Percentiles rank a stretch among this genome's conserved stretches.
Conservation (phyloP, 2,329 filamentous ascomycete species). For the Phoma sp. region DNA sequence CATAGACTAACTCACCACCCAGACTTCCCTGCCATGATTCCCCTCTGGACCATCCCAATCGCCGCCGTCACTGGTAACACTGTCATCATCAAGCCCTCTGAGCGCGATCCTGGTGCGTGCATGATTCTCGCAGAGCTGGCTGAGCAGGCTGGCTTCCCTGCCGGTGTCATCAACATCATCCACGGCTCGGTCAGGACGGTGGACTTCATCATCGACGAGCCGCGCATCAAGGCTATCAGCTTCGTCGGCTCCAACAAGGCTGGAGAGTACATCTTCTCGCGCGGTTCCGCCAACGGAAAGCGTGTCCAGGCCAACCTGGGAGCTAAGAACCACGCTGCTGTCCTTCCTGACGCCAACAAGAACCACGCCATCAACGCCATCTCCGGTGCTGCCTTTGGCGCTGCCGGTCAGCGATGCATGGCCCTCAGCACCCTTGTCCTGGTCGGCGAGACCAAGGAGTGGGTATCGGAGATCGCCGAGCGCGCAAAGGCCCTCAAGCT, state of each 20-base stretch:
- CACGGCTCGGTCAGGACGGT: constrained; percentile 82
- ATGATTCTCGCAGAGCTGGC: constrained; percentile 86
- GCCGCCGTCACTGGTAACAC: constrained; percentile 86
- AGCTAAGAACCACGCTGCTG: constrained; percentile 86
- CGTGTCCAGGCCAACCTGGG: constrained; percentile 87
- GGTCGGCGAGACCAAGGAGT: constrained; percentile 83
- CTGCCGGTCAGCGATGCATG: constrained; percentile 87
- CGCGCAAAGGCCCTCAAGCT: constrained; percentile 75
- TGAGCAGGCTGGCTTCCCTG: constrained; percentile 80
- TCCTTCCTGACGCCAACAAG: constrained; percentile 87
- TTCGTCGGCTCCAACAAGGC: constrained; percentile 90
- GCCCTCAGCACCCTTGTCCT: constrained; percentile 82
- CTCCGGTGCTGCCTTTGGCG: constrained; percentile 82
- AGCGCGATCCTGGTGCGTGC: constrained; percentile 81
- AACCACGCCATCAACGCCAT: constrained; percentile 88
- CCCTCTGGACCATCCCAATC: constrained; percentile 87
- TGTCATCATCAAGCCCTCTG: constrained; percentile 82
- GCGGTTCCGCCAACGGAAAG: constrained; percentile 84
- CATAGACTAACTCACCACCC: constrained; percentile 29
- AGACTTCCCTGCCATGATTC: constrained; percentile 94
- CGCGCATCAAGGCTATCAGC: constrained; percentile 82
- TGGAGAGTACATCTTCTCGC: constrained; percentile 82
- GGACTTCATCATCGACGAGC: constrained; percentile 85
- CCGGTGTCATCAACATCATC: constrained; percentile 82
- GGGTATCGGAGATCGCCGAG: constrained; percentile 79